Evolutionary conservation across 192 early-diverging fungal species (phyloP).

Genomic region (Coemansia sp.): DNA sequence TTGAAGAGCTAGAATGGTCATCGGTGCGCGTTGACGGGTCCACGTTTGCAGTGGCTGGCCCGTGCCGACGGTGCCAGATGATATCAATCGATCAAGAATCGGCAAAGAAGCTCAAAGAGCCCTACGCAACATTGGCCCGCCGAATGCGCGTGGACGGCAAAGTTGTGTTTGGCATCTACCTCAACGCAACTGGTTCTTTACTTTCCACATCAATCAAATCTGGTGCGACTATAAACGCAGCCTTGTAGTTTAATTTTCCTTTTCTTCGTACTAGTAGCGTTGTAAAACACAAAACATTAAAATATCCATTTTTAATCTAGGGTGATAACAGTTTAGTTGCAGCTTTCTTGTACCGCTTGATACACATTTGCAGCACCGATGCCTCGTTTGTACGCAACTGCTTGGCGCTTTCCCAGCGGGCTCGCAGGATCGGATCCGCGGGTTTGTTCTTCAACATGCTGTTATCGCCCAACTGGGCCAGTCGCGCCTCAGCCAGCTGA

Average conservation of each 20-base stretch:
- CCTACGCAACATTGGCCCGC: slow-evolving; percentile 59
- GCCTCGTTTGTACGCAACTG: slow-evolving; percentile 39
- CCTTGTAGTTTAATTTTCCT: background rate
- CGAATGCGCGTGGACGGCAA: slow-evolving; percentile 41
- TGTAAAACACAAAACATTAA: background rate
- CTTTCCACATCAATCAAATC: background rate
- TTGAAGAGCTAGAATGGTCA: slow-evolving; percentile 68
- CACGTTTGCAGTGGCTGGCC: slow-evolving; percentile 52
- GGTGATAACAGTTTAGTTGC: slow-evolving; percentile 20
- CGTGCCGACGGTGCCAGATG: slow-evolving; percentile 73
- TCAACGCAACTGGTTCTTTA: slow-evolving; percentile 8
- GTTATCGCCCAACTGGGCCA: slow-evolving; percentile 25
- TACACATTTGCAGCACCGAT: slow-evolving; percentile 24
- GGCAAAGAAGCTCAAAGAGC: slow-evolving; percentile 60
- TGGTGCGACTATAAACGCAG: background rate
- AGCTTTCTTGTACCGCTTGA: slow-evolving; percentile 33
- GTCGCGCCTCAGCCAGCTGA: slow-evolving; percentile 25
- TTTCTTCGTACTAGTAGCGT: background rate
- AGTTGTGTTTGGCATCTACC: slow-evolving; percentile 52
- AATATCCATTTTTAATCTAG: background rate
- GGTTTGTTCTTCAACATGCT: slow-evolving; percentile 16
- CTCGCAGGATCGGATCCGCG: background rate
- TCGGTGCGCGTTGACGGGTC: slow-evolving; percentile 5
- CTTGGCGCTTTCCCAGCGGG: slow-evolving; percentile 40
- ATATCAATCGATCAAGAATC: slow-evolving; percentile 71